Conservation (phyloP, 2,329 filamentous ascomycete genomes). For the Trichophyton benhamiae region DNA sequence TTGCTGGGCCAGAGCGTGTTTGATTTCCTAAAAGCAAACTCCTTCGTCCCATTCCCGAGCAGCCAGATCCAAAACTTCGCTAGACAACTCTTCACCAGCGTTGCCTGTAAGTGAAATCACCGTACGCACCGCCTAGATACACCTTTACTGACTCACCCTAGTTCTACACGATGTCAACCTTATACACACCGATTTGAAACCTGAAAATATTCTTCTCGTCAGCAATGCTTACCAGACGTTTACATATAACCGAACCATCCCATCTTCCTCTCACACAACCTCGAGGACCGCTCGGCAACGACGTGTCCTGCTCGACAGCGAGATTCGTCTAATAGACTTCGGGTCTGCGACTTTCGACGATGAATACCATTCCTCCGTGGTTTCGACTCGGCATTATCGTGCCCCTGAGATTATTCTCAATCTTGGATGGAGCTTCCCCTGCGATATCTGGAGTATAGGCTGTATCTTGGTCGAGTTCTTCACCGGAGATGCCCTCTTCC, state of each 20-base stretch:
- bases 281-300: constrained; percentile 48
- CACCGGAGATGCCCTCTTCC: constrained; percentile 55
- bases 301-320: constrained; percentile 51
- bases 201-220: constrained; percentile 55
- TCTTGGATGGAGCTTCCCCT: constrained; percentile 55
- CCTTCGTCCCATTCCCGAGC: constrained; percentile 93
- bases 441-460: constrained; percentile 58
- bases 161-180: constrained; percentile 93
- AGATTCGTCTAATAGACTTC: constrained; percentile 57
- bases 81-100: constrained; percentile 90
- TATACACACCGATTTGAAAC: constrained; percentile 74
- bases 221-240: constrained; percentile 55
- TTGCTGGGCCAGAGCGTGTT: constrained; percentile 90
- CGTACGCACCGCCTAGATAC: background rate
- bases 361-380: constrained; percentile 56
- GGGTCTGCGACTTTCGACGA: constrained; percentile 57
- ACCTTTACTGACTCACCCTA: constrained; percentile 27
- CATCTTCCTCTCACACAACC: constrained; percentile 49
- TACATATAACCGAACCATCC: constrained; percentile 55
- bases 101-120: constrained; percentile 62
- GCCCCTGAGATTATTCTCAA: constrained; percentile 57
- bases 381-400: constrained; percentile 54
- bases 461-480: constrained; percentile 58
- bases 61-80: constrained; percentile 98
- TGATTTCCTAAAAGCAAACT: constrained; percentile 91